Evolutionary conservation across 2,329 filamentous ascomycete genomes (phyloP), one percentile per base, ranked within the genome.

Genomic region (Clarireedia monteithiana): DNA sequence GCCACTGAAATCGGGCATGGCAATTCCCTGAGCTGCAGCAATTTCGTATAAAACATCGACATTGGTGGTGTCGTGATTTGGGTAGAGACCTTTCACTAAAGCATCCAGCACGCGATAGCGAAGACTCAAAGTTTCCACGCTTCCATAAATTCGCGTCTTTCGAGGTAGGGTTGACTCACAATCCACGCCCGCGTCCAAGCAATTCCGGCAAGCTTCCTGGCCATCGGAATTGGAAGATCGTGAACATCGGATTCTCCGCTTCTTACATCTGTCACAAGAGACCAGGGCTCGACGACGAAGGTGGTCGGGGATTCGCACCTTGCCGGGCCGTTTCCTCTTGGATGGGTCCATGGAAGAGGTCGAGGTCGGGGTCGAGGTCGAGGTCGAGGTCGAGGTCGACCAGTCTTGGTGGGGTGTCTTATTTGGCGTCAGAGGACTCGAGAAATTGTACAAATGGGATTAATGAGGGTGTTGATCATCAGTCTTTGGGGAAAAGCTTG

Each of bases 121-220:
- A 30, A 72, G 64, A 48, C 72, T 74, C 45, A 75, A 63, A n/a
- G 72, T 74, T 58, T 75, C 74, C 6, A 74, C 71, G 56, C 73
- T 75, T 15, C 74, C 74, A 54, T 75, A 75, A 10, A 75, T 72
- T 36, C 74, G 65, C 40, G 73, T 72, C 59, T 75, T 75, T 24
- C 74, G 69, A 5, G 74, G 73, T 38, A 74, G 63, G 10, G 72
- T 74, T 6, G 69, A 73, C 59, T 74, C 70, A 62, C 73, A 75
- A 36, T 64, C 62, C 26, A 73, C 70, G 7, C 69, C 70, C 24
- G 67, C 68, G 48, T 71, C 65, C 49, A 69, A 61, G 58, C 73
- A 75, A 54, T 69, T 69, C 45, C 72, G 69, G 57, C 73, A 75
- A 2, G 67, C 59, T 34, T 67, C 62, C n/a, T 67, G 63, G 2